Base-by-base conservation (phyloP, 306 rosid species). In the Cucumis cinereus region DNA sequence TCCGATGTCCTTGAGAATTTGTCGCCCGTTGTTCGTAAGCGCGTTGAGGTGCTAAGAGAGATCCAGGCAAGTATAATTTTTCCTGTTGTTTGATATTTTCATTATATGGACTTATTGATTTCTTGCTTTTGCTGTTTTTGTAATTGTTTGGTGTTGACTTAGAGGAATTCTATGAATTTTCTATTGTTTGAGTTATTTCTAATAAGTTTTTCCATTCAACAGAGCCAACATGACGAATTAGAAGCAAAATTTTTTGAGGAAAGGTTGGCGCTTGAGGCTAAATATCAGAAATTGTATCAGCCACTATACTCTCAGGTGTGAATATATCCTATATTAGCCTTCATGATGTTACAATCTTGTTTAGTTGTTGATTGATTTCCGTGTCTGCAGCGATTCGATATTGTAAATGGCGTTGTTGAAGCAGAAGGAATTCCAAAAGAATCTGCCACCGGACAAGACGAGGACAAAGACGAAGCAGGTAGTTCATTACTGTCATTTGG, bases 191-290 rank as follows among this genome's bases (percentile, higher is more conserved):
- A 2, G 20, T 15, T 15, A 6, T 4, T 19, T 41, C 22, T n/a
- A n/a, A n/a, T 9, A 75, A 55, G 7, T 22, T 3, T 8, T 63
- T 49, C 13, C 17, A 15, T 10, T 58, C 30, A 79, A 53, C 88
- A 93, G 98, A 82, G 90, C 68, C 88, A 93, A 40, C 97, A 89
- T 26, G 98, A 90, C 71, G 97, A 93, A 54, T 73, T 89, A 4
- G 97, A 93, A 82, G 85, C 95, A 0, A 93, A 89, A 6, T 93
- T 88, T 85, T 91, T 93, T 10, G 98, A 93, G 83, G 98, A 93
- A 79, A 88, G 98, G 82, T 91, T 94, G 33, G 96, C 93, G 11
- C 93, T 93, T 10, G 98, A 93, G 81, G 97, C 97, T 49, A 93
- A 89, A 84, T 93, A 93, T 73, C 98, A 93, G 84, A 89, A 88